These are phyloP conservation scores for Nakaseomyces glabratus DNA, from an alignment of 1,139 yeast genomes.

Conservation along the genomic window DNA sequence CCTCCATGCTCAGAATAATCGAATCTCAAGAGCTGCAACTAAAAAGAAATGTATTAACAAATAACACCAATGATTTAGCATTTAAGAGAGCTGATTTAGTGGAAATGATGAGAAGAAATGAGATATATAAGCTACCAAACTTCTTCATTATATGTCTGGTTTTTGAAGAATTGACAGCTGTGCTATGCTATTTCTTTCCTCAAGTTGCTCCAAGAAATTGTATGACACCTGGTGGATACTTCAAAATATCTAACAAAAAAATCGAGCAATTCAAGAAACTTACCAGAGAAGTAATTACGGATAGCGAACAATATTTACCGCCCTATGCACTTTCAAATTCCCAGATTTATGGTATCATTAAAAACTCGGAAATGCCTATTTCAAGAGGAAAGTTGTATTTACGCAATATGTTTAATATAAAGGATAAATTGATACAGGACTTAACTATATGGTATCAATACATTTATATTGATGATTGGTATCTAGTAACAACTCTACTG, in stretches of 20 bases:
- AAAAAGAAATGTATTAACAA: slow-evolving; percentile 6
- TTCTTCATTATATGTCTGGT: slow-evolving; percentile 18
- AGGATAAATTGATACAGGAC: slow-evolving; percentile 14
- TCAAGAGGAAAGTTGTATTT: slow-evolving; percentile 18
- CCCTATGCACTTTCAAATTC: slow-evolving; percentile 10
- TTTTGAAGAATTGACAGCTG: slow-evolving; percentile 25
- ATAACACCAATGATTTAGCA: slow-evolving; percentile 7
- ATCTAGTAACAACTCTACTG: slow-evolving; percentile 17
- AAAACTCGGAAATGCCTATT: slow-evolving; percentile 6
- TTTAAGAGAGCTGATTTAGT: slow-evolving; percentile 20
- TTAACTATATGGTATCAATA: slow-evolving; percentile 21
- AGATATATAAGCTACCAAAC: slow-evolving; percentile 26
- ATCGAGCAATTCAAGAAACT: slow-evolving; percentile 1
- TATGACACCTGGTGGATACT: slow-evolving; percentile 23
- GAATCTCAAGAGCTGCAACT: slow-evolving; percentile 18
- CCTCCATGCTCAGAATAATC: slow-evolving; percentile 9
- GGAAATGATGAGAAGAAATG: slow-evolving; percentile 20
- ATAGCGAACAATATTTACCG: slow-evolving; percentile 1
- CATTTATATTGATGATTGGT: slow-evolving; percentile 27
- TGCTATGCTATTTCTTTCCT: slow-evolving; percentile 25
- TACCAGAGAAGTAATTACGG: not conserved
- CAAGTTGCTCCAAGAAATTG: slow-evolving; percentile 26
- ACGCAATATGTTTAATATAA: slow-evolving; percentile 15
- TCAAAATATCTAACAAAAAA: slow-evolving; percentile 16
- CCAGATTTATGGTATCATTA: not conserved